phyloP scores from a whole-genome alignment of 306 rosid species.

The Medicago arabica region DNA sequence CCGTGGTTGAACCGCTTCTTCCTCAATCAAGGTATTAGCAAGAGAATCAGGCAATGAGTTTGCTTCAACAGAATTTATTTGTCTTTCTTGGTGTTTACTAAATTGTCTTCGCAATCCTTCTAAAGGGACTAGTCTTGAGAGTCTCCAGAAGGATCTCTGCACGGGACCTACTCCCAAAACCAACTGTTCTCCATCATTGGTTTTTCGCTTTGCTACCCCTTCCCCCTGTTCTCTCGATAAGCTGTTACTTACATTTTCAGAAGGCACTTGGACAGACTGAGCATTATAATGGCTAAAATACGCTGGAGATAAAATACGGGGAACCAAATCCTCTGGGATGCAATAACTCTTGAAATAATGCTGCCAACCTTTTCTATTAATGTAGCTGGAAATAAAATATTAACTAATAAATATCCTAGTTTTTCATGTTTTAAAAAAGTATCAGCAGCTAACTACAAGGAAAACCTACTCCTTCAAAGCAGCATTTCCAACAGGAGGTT shows the following conservation, averaged over 20 bases:
- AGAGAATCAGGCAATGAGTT: conserved; percentile 60
- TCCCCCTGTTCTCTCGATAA: conserved; percentile 55
- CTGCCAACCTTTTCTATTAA: conserved; percentile 91
- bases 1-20: conserved; percentile 76
- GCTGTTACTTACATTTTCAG: conserved; percentile 55
- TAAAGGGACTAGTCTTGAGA: conserved; percentile 89
- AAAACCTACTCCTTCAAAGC: conserved; percentile 92
- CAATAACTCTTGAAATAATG: conserved; percentile 96
- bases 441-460: conserved; percentile 18
- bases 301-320: conserved; percentile 94
- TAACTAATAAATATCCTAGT: conserved; percentile 20
- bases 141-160: conserved; percentile 91
- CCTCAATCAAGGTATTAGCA: conserved; percentile 62
- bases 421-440: conserved; percentile 9
- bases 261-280: conserved; percentile 56
- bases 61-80: conserved; percentile 48
- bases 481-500: conserved; percentile 99
- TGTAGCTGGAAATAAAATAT: conserved; percentile 66
- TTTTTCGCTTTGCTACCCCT: conserved; percentile 58
- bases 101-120: conserved; percentile 75
- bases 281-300: conserved; percentile 96
- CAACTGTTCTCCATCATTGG: conserved; percentile 71
- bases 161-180: conserved; percentile 98
- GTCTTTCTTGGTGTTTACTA: conserved; percentile 58
- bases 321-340: conserved; percentile 96